phyloP scores from a whole-genome alignment of 495 filamentous ascomycete species.

The Aspergillus saccharolyticus region DNA sequence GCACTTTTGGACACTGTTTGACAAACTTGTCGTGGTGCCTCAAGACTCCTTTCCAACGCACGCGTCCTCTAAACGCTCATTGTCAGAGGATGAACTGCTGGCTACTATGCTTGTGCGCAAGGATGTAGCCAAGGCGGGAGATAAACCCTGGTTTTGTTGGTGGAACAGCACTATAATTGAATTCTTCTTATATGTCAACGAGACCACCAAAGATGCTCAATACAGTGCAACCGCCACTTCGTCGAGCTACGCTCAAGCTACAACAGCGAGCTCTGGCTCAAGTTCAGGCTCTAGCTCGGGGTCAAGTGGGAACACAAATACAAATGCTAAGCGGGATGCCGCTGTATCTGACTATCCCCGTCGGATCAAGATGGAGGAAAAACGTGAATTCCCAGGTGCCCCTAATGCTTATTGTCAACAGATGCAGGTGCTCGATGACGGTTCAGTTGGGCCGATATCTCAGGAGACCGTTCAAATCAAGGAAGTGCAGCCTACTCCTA shows the following conservation, averaged over 20 bases:
- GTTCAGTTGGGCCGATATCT: constrained; percentile 39
- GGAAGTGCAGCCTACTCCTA: constrained; percentile 50
- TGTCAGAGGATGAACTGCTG: constrained; percentile 25
- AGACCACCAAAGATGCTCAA: constrained; percentile 41
- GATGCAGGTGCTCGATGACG: constrained; percentile 56
- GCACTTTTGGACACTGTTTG: constrained; percentile 64
- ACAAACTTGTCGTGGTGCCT: constrained; percentile 76
- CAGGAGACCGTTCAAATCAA: constrained; percentile 52
- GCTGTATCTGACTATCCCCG: constrained; percentile 56
- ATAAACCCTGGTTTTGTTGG: constrained; percentile 80
- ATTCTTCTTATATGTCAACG: constrained; percentile 71
- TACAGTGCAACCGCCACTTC: constrained; percentile 26
- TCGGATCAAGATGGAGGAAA: constrained; percentile 76
- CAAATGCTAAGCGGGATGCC: constrained; percentile 2
- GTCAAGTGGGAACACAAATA: constrained; percentile 16
- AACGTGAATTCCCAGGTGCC: constrained; percentile 45
- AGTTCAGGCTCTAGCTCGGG: background rate
- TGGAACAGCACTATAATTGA: constrained; percentile 83
- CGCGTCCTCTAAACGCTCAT: constrained; percentile 25
- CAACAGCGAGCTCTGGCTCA: constrained; percentile 16
- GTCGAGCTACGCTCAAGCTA: constrained; percentile 16
- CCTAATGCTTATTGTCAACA: constrained; percentile 62
- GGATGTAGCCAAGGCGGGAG: constrained; percentile 49
- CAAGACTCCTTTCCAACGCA: constrained; percentile 43
- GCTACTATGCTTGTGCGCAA: constrained; percentile 31